phyloP scores from a whole-genome alignment of 805 yeast species.

The Suhomyces tanzawaensis region DNA sequence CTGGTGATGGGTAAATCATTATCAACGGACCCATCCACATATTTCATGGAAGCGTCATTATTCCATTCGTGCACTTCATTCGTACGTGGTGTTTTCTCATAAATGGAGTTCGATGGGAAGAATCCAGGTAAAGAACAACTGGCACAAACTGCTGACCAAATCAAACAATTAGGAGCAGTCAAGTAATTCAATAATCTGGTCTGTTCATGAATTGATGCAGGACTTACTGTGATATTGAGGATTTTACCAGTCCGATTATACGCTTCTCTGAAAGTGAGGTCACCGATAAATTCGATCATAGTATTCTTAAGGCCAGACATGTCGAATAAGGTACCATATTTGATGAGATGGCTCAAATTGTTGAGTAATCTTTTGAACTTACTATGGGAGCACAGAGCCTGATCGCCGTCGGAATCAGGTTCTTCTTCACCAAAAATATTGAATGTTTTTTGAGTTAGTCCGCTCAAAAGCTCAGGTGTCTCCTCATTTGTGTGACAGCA shows the following conservation, averaged over 20 bases:
- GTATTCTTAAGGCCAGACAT: slow-evolving; percentile 67
- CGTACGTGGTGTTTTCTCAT: slow-evolving; percentile 76
- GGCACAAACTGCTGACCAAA: slow-evolving; percentile 90
- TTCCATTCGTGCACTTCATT: slow-evolving; percentile 80
- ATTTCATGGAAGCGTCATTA: slow-evolving; percentile 66
- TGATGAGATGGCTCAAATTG: slow-evolving; percentile 55
- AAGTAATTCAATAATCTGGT: slow-evolving; percentile 77
- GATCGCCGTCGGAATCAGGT: slow-evolving; percentile 1
- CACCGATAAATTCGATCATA: slow-evolving; percentile 78
- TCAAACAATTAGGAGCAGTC: slow-evolving; percentile 76
- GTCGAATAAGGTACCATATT: slow-evolving; percentile 89
- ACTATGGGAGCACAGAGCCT: no score
- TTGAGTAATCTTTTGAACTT: slow-evolving; percentile 47
- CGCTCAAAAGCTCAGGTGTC: slow-evolving; percentile 51
- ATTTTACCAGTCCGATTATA: slow-evolving; percentile 91
- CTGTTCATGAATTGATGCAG: slow-evolving; percentile 88
- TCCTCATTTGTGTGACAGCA: slow-evolving; percentile 81
- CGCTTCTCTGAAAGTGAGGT: slow-evolving; percentile 90
- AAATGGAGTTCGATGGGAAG: slow-evolving; percentile 80
- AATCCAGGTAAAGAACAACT: slow-evolving; percentile 93
- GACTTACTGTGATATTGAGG: slow-evolving; percentile 90
- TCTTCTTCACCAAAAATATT: slow-evolving; percentile 53
- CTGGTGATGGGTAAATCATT: slow-evolving; percentile 90
- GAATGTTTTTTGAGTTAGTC: slow-evolving; percentile 58
- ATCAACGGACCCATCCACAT: slow-evolving; percentile 95